phyloP scores from a whole-genome alignment of 2,329 filamentous ascomycete genomes.

The Aspergillus calidoustus region DNA sequence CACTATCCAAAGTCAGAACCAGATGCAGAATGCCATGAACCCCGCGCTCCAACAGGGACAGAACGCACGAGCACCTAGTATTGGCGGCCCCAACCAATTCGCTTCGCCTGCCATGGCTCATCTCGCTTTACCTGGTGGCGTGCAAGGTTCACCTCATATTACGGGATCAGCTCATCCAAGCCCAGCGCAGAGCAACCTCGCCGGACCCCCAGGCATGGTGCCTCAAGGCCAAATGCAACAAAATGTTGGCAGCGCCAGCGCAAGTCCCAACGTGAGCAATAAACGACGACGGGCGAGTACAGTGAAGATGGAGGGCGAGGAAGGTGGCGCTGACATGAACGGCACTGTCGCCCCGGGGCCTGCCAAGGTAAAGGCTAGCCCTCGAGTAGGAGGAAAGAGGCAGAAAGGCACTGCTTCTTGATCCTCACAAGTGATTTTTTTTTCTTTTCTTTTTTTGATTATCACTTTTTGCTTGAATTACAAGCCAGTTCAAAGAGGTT shows the following conservation, averaged over 20 bases:
- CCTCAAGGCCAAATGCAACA: slow-evolving; percentile 61
- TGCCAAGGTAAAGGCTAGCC: slow-evolving; percentile 53
- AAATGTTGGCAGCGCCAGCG: slow-evolving; percentile 62
- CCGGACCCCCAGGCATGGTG: slow-evolving; percentile 57
- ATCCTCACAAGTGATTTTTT: slow-evolving; percentile 23
- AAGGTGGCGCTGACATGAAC: slow-evolving; percentile 56
- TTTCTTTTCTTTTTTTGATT: slow-evolving; percentile 17
- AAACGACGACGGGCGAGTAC: slow-evolving; percentile 64
- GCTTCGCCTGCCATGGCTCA: slow-evolving; percentile 63
- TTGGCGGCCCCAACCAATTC: slow-evolving; percentile 56
- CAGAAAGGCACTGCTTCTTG: slow-evolving; percentile 49
- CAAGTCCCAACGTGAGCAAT: slow-evolving; percentile 64
- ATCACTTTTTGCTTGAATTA: slow-evolving; percentile 18
- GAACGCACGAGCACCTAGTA: slow-evolving; percentile 49
- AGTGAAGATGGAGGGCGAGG: slow-evolving; percentile 64
- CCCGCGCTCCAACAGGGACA: slow-evolving; percentile 42
- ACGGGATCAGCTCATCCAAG: slow-evolving; percentile 54
- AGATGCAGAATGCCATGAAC: slow-evolving; percentile 38
- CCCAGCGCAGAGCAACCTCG: slow-evolving; percentile 51
- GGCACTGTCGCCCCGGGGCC: slow-evolving; percentile 41
- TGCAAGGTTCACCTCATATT: slow-evolving; percentile 57
- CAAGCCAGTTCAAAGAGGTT: slow-evolving; percentile 30
- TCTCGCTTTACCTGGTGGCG: slow-evolving; percentile 52
- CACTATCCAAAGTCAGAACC: slow-evolving; percentile 46
- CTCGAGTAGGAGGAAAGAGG: slow-evolving; percentile 51